A percentile compares a stretch with the other conserved stretches of the same genome.
Evolutionary conservation across 2,329 filamentous ascomycete species (phyloP).

Genomic region (Calonectria pteridis): DNA sequence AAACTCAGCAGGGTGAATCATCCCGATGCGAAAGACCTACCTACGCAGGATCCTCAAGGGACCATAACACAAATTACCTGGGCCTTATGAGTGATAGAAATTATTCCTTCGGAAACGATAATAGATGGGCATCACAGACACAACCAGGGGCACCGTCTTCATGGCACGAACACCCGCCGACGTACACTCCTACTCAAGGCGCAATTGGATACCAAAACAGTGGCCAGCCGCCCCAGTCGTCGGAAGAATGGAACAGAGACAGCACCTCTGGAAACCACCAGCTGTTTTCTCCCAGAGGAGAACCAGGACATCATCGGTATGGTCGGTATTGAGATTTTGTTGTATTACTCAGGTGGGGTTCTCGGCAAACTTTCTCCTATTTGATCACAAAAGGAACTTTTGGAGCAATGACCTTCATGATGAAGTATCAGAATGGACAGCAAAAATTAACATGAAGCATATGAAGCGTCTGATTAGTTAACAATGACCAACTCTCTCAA

Average conservation of each 20-base stretch:
- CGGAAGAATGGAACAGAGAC: constrained; percentile 2
- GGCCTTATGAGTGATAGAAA: not conserved
- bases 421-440: not conserved
- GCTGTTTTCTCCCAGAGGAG: not conserved
- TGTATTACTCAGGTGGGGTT: not conserved
- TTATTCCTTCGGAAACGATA: constrained; percentile 1
- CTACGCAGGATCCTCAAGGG: not conserved
- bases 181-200: not conserved
- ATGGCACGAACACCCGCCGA: not conserved
- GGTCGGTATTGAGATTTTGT: not conserved
- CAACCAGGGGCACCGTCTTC: not conserved
- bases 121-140: not conserved
- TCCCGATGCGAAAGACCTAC: constrained; percentile 4
- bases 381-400: not conserved
- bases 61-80: not conserved
- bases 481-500: constrained; percentile 4
- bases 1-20: constrained; percentile 17
- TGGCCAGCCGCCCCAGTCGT: not conserved
- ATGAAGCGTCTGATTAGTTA: not conserved
- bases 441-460: constrained; percentile 8
- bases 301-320: not conserved
- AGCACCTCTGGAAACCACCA: not conserved
- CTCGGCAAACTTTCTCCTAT: not conserved
- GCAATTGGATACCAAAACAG: not conserved
- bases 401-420: not conserved